Conservation (phyloP, 2,329 filamentous ascomycete genomes). For the Colletotrichum tropicicola region DNA sequence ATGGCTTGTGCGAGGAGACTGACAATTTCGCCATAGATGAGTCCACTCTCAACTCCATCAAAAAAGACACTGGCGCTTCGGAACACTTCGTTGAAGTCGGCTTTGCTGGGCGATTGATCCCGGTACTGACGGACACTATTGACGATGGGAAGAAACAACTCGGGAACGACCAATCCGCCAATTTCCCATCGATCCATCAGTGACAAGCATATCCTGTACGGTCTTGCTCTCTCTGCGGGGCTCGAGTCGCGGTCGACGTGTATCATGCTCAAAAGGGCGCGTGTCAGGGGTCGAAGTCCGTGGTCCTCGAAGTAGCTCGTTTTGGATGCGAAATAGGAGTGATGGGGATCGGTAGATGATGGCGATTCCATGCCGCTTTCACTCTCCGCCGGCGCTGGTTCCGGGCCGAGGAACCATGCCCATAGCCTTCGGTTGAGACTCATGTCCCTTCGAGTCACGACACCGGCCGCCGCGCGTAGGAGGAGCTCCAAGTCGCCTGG, state of each 20-base stretch:
- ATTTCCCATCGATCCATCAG: slow-evolving; percentile 99
- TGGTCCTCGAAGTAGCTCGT: slow-evolving; percentile 86
- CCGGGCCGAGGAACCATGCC: slow-evolving; percentile 93
- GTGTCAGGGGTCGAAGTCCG: slow-evolving; percentile 78
- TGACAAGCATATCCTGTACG: slow-evolving; percentile 91
- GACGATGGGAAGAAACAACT: slow-evolving; percentile 88
- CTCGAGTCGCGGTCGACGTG: slow-evolving; percentile 57
- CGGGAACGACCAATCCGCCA: slow-evolving; percentile 86
- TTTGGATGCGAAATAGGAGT: slow-evolving; percentile 61
- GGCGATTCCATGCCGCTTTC: slow-evolving; percentile 59
- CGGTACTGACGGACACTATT: slow-evolving; percentile 82
- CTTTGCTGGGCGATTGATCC: slow-evolving; percentile 67
- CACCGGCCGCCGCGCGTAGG: slow-evolving; percentile 82
- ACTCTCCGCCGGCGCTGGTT: slow-evolving; percentile 57
- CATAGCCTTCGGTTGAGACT: slow-evolving; percentile 94
- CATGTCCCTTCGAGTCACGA: slow-evolving; percentile 93
- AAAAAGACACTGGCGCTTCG: slow-evolving; percentile 96
- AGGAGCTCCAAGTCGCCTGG: slow-evolving; percentile 82
- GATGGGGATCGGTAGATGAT: slow-evolving; percentile 50
- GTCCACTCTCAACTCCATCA: slow-evolving; percentile 91
- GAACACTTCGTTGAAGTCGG: slow-evolving; percentile 85
- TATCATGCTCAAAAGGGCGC: slow-evolving; percentile 82
- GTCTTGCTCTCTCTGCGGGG: slow-evolving; percentile 77
- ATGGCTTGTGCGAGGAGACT: slow-evolving; percentile 72
- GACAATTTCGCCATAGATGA: slow-evolving; percentile 89